phyloP scores from a whole-genome alignment of 2,329 filamentous ascomycete species.

The Pestalotiopsis sp. region DNA sequence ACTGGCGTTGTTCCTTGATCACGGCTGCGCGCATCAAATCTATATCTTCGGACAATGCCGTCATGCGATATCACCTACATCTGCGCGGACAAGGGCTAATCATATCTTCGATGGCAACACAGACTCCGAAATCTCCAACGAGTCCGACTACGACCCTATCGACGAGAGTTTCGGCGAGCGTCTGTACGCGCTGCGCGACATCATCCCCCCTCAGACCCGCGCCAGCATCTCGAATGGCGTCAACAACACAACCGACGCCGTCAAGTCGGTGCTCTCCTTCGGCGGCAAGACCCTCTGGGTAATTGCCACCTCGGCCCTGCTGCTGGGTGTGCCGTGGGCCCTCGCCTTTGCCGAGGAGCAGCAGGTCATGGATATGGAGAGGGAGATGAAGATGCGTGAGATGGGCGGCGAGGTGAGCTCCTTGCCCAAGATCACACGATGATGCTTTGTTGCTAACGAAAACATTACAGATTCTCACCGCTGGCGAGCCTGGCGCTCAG shows the following conservation, averaged over 20 bases:
- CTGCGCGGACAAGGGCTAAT: background rate
- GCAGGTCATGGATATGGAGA: constrained; percentile 96
- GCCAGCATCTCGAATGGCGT: constrained; percentile 66
- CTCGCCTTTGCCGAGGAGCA: constrained; percentile 94
- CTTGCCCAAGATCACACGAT: background rate
- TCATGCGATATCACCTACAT: background rate
- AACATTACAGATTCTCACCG: constrained; percentile 47
- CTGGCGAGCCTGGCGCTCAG: constrained; percentile 36
- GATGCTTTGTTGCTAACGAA: background rate
- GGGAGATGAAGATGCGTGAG: constrained; percentile 95
- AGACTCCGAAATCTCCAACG: constrained; percentile 86
- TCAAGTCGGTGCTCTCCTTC: constrained; percentile 67
- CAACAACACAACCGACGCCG: constrained; percentile 55
- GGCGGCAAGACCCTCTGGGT: constrained; percentile 90
- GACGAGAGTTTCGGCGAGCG: constrained; percentile 68
- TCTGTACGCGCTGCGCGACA: constrained; percentile 73
- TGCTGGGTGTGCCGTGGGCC: constrained; percentile 91
- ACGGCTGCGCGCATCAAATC: background rate
- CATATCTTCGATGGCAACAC: constrained; percentile 11
- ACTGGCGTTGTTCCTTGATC: background rate
- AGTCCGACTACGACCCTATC: constrained; percentile 68
- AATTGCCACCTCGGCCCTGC: constrained; percentile 82
- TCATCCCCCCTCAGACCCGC: constrained; percentile 73
- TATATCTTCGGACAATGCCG: background rate
- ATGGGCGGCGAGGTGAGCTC: constrained; percentile 69